A percentile compares a stretch with the other conserved stretches of the same genome.
phyloP scores from a whole-genome alignment of 768 basidiomycete species.

The Calocybe indica region DNA sequence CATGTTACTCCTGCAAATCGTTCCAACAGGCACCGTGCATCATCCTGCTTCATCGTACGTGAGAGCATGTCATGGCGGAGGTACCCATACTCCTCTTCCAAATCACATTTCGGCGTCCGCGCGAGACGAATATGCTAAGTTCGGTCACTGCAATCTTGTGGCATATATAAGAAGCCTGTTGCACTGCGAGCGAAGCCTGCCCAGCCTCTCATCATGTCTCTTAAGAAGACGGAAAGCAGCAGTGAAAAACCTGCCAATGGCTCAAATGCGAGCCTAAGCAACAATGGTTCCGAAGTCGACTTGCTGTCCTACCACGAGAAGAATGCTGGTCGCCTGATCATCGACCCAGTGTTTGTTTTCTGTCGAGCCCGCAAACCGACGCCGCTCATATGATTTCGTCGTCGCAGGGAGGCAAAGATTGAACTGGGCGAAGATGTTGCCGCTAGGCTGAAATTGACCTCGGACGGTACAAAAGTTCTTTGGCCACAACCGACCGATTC shows the following conservation, averaged over 20 bases:
- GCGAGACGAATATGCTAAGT: too few species aligned
- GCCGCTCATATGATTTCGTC: not conserved
- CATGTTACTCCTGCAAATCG: too few species aligned
- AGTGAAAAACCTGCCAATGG: constrained; percentile 12
- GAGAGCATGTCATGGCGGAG: too few species aligned
- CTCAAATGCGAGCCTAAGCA: constrained; percentile 11
- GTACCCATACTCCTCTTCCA: too few species aligned
- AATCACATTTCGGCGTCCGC: too few species aligned
- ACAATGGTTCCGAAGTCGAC: constrained; percentile 19
- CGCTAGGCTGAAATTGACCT: constrained; percentile 47
- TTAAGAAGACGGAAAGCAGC: constrained; percentile 15
- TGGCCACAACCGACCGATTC: constrained; percentile 68
- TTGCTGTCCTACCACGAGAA: constrained; percentile 44
- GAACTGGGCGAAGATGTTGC: constrained; percentile 57
- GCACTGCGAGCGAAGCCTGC: not conserved
- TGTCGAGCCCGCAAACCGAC: too few species aligned
- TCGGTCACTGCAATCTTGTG: too few species aligned
- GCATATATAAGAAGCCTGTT: too few species aligned
- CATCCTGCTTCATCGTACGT: too few species aligned
- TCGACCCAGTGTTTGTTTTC: constrained; percentile 50
- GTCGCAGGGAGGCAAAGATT: constrained; percentile 48
- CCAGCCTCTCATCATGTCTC: constrained; percentile 13
- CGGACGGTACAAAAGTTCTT: constrained; percentile 52
- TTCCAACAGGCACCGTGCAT: too few species aligned
- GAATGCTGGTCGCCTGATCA: constrained; percentile 51